Evolutionary conservation across 2,329 filamentous ascomycete species (phyloP), one percentile per base, ranked within the genome.

Genomic region (Hymenoscyphus occultus): DNA sequence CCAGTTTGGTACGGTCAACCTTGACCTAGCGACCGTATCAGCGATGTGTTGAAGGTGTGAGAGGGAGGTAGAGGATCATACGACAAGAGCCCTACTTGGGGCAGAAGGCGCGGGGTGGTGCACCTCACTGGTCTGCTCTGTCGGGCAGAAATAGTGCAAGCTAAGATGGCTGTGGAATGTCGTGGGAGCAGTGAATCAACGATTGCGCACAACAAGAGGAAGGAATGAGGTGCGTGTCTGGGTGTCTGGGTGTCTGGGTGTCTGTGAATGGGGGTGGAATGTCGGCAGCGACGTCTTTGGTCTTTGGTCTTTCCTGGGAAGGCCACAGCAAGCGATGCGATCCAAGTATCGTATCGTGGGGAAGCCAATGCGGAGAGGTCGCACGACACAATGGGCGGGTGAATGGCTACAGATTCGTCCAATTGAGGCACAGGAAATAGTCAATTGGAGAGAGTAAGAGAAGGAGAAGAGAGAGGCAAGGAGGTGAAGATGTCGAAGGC

Each of bases 191-290:
- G 45, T 22, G 45, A 51, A 35, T 35, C 35, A 35, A 35, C 35
- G 35, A 35, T 35, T 51, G 45, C 45, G 19, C 45, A 51, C 19
- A 51, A 51, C 42, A 45, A 12, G 54, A n/a, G 32, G 54, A 28
- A 57, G 54, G 54, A 57, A 57, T 57, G 54, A 16, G 54, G 31
- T 39, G 54, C 32, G 32, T 57, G 28, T 57, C 54, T 57, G 16
- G 16, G 28, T 28, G 28, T 57, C 54, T 57, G 16, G 16, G 28
- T 28, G 28, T 57, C 54, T 57, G 16, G 14, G 28, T 28, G 28
- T 57, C 54, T 57, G 16, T 35, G 28, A 39, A 31, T 57, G 54
- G 54, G 35, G 35, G 31, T 57, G 54, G 54, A 57, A 57, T 32
- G 54, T 28, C 16, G 19, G 14, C 32, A 39, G 22, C 16, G 9